Evolutionary conservation across 305 asterid species (phyloP), one percentile per base, ranked within the genome.

Genomic region (Fraxinus angustifolia): DNA sequence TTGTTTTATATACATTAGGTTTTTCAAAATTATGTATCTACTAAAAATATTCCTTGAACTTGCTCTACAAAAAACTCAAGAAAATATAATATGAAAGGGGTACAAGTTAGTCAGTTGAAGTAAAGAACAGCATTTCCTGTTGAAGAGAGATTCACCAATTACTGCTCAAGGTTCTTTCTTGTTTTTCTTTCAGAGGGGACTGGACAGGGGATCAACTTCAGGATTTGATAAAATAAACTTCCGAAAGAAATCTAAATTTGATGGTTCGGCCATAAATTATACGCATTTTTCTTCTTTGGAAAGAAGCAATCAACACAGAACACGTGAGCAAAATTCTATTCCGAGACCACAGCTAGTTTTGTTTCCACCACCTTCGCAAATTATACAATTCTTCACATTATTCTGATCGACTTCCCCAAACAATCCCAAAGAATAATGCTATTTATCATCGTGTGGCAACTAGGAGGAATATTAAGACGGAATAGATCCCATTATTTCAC

Each of bases 401-500:
- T n/a, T 58, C 28, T 23, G 12, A 58, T 19, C 68, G 26, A 58
- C 12, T 40, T 74, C 45, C 78, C 31, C 45, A 80, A 53, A 82
- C 73, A 78, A 40, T 40, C 50, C 50, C 50, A 40, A 10, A 40
- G 50, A 40, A 40, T 40, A 40, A 40, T 40, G 50, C 16, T 40
- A 40, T 40, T 40, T 40, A 40, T 40, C 50, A 40, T 35, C 40
- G 8, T 1, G 40, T 3, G 35, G 8, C 38, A 35, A 35, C 7
- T 35, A 35, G 38, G 38, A n/a, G n/a, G n/a, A 3, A 33, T 33
- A 33, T 2, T 33, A 33, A 33, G 35, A 33, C 6, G 7, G 7
- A 0, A 35, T 75, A 58, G 72, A 83, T 74, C 76, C 79, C 79
- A 77, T 78, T 75, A 35, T 35, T 34, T 7, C 7, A 34, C 38